Conservation (phyloP, 371 early-diverging fungal genomes). For the Funneliformis caledonium region DNA sequence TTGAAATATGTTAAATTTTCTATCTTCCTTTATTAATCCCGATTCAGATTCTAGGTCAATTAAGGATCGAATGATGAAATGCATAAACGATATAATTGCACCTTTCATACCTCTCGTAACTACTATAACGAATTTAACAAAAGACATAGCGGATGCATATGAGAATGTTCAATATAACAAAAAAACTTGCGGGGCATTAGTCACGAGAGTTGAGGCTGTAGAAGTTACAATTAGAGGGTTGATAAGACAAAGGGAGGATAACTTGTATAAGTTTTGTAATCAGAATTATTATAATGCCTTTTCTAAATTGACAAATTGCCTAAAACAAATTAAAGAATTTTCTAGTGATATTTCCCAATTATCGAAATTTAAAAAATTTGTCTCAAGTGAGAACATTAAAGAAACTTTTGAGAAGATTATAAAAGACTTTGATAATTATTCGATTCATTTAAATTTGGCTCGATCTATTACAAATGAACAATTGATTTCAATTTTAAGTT, state of each 20-base stretch:
- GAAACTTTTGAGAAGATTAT: neutral
- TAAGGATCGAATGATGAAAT: neutral
- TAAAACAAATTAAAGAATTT: constrained; percentile 34
- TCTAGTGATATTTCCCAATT: constrained; percentile 6
- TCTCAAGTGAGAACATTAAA: neutral
- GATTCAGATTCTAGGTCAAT: neutral
- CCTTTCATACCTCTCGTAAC: constrained; percentile 22
- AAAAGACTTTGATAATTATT: constrained; percentile 20
- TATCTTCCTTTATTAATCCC: no score
- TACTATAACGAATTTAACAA: neutral
- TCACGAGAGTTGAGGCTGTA: neutral
- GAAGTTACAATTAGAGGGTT: constrained; percentile 17
- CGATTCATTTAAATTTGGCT: constrained; percentile 3
- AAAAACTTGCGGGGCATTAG: constrained; percentile 24
- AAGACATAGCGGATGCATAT: constrained; percentile 16
- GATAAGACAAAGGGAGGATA: constrained; percentile 13
- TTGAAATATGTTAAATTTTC: no score
- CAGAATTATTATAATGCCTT: constrained; percentile 25
- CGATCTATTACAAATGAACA: constrained; percentile 11
- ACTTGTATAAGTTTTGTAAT: constrained; percentile 15
- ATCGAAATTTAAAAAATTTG: constrained; percentile 30
- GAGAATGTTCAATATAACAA: constrained; percentile 38
- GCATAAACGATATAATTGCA: neutral
- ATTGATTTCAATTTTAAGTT: neutral
- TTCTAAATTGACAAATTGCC: neutral